These are phyloP conservation scores for Populus hybrid DNA, from an alignment of 441 rosid genomes.

Conservation along the genomic window DNA sequence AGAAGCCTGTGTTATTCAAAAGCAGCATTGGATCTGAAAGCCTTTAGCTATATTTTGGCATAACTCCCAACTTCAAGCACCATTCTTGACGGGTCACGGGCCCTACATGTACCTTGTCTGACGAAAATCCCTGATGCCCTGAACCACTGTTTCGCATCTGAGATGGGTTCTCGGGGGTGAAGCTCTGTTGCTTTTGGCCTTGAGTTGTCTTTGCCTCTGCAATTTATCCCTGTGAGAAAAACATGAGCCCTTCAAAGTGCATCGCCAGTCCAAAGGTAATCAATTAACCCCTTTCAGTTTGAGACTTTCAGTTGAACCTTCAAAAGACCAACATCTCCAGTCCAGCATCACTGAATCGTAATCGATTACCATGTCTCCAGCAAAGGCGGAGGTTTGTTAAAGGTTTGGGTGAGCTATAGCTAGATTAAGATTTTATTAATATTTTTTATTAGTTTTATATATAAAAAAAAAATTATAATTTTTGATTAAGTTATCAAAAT, in stretches of 20 bases:
- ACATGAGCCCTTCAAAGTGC: neutral
- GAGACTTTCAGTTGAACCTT: neutral
- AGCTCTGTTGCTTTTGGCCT: neutral
- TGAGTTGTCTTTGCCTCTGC: neutral
- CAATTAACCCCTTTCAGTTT: neutral
- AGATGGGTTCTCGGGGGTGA: neutral
- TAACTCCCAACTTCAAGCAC: neutral
- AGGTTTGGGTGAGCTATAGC: too few species aligned
- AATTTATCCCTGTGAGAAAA: too few species aligned
- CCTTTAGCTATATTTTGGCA: neutral
- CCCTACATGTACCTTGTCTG: neutral
- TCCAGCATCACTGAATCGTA: neutral
- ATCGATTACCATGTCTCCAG: neutral
- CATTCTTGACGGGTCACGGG: neutral
- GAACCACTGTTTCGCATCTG: neutral
- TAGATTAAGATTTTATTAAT: too few species aligned
- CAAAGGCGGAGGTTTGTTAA: too few species aligned
- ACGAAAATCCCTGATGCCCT: neutral
- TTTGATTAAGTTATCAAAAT: too few species aligned
- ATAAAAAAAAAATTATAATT: too few species aligned
- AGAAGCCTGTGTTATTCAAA: neutral
- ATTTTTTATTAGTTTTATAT: too few species aligned
- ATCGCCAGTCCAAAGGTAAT: neutral
- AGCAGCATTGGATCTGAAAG: neutral
- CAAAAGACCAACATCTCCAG: neutral